Evolutionary conservation across 164 flowering plant species (phyloP), one percentile per base, ranked within the genome.

Genomic region (Vitis labrusca): DNA sequence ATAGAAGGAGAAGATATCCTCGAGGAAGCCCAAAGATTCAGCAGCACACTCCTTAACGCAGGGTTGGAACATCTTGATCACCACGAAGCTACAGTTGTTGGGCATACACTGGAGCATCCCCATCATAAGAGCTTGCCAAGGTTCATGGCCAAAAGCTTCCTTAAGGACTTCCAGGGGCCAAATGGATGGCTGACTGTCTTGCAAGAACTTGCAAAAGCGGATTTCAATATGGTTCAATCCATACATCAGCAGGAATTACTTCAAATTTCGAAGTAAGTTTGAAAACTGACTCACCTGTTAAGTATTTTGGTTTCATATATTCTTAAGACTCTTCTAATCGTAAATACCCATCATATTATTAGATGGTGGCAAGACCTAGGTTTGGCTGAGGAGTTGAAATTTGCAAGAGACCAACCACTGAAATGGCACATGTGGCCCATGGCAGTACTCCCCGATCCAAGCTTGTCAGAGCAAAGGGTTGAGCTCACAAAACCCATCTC

Each of bases 331-430:
- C 7, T 6, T 32, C 44, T 32, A 32, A 32, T 32, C 5, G 44
- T 32, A 32, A 32, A 32, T 32, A 2, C 44, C 44, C 44, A 32
- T 32, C 44, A 32, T 32, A 32, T 32, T 4, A 32, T 32, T 32
- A 86, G 92, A 64, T 89, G 93, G 93, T 89, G 93, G 93, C 78
- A 70, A 30, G 83, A 79, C 2, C 63, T 82, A 2, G 85, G 86
- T 2, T 63, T 89, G 30, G 50, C 80, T 1, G 49, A 82, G 65
- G 79, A 82, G 27, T 37, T 89, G 73, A 77, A 72, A 69, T 73
- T 82, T 67, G 87, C 82, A 1, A 82, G 92, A 48, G 73, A 86
- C 61, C 85, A 83, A 69, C 92, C 88, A 53, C 3, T 79, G 0
- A 83, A 89, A 76, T 87, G 97, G 89, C 79, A 80, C 67, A 60